These are phyloP conservation scores for Glutinoglossum americanum DNA, from an alignment of 495 filamentous ascomycete species.

Conservation along the genomic window DNA sequence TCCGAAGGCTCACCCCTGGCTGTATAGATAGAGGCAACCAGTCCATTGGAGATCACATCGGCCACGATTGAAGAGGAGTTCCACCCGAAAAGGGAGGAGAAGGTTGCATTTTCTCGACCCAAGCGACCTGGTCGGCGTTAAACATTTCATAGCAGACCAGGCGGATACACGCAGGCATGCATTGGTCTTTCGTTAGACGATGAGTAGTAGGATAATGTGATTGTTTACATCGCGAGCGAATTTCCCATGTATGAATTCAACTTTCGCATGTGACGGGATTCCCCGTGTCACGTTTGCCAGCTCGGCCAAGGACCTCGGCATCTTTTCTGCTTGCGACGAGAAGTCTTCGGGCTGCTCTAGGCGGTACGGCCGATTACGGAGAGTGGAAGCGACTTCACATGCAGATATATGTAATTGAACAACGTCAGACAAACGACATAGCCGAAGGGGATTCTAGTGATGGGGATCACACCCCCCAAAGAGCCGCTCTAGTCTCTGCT, in stretches of 20 bases:
- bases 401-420: no score
- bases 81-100: slow-evolving; percentile 43
- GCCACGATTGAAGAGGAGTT: slow-evolving; percentile 53
- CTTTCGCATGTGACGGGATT: no score
- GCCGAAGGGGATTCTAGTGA: no score
- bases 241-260: no score
- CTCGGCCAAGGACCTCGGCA: neutral
- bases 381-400: neutral
- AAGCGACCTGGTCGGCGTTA: slow-evolving; percentile 47
- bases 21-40: slow-evolving; percentile 37
- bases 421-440: neutral
- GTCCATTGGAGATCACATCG: slow-evolving; percentile 60
- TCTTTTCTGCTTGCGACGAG: neutral
- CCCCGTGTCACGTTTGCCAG: no score
- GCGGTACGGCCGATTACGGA: neutral
- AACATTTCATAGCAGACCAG: neutral
- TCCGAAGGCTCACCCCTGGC: neutral
- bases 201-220: no score
- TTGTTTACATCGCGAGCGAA: no score
- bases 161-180: neutral
- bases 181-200: neutral
- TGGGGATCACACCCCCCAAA: no score
- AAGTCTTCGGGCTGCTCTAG: neutral
- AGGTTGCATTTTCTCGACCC: slow-evolving; percentile 64
- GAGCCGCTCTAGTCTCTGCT: no score